Evolutionary conservation across 2,329 filamentous ascomycete genomes (phyloP).

Genomic region (Parasarocladium wereldwijsianum): DNA sequence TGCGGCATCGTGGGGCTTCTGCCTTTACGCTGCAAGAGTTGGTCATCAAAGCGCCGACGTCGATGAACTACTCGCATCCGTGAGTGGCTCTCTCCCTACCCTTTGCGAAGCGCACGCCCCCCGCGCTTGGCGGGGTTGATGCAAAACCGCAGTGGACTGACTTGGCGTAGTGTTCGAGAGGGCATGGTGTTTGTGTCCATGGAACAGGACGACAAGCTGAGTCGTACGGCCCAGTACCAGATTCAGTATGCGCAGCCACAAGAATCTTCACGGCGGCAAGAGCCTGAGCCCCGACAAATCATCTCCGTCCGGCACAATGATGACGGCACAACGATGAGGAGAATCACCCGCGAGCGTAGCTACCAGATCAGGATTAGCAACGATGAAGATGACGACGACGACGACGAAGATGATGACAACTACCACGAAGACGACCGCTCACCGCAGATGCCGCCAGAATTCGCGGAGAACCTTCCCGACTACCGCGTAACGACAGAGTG

Average conservation of each 20-base stretch:
- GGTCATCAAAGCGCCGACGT: conserved; percentile 70
- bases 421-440: conserved; percentile 14
- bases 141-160: conserved; percentile 1
- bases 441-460: conserved; percentile 43
- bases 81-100: conserved; percentile 32
- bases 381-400: no score
- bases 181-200: conserved; percentile 88
- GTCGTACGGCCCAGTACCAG: conserved; percentile 59
- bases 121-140: neutral
- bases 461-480: conserved; percentile 29
- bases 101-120: neutral
- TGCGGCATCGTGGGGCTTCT: conserved; percentile 66
- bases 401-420: neutral
- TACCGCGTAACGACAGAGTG: conserved; percentile 45
- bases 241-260: conserved; percentile 41
- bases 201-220: conserved; percentile 62
- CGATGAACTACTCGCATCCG: conserved; percentile 68
- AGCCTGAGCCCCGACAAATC: conserved; percentile 18
- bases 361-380: no score
- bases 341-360: no score
- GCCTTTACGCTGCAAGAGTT: conserved; percentile 76
- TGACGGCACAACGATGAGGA: conserved; percentile 32
- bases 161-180: conserved; percentile 52
- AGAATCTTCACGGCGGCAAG: neutral
- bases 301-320: conserved; percentile 38